Base-by-base conservation (phyloP, 2,329 filamentous ascomycete genomes). In the Clonostachys rosea region DNA sequence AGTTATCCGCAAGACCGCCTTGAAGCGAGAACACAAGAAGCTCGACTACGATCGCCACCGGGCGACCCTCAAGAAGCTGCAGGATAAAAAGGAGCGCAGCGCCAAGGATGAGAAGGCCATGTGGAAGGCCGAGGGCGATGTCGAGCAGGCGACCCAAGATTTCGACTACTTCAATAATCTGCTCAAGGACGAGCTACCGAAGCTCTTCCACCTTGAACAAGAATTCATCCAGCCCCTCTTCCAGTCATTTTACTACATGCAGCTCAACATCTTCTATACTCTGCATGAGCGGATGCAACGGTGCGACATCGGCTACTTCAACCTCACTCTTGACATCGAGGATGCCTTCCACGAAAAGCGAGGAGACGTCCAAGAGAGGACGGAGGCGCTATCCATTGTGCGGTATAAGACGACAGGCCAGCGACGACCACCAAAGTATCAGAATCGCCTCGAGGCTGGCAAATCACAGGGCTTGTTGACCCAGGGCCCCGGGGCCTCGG, bases 201-300 rank as follows among this genome's bases (percentile, higher is more conserved):
- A 91, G 67, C 80, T 99, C 11, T 99, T 99, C 68, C 67, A 74
- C 8, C 81, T 99, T 16, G 94, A 99, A 67, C 82, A 86, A 53
- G 87, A 97, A 66, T 97, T 99, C 66, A 99, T 99, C 66, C 86
- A 89, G 56, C 94, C 94, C 4, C 81, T 99, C 8, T 99, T 99
- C 77, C 94, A 97, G 66, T 95, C 89, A 10, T 99, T 99, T 73
- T 99, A 99, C 72, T 99, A 97, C 75, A 99, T 99, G 94, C 94
- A 99, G 69, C 81, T 99, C 54, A 99, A 99, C 68, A 89, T 99
- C 54, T 99, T 97, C 68, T 99, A 99, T 70, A 99, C 94, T 1
- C 77, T 99, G 46, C 94, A 99, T 66, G 92, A 97, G 69, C 90
- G 86, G 70, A 99, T 99, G 94, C 94, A 99, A 71, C 84, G 80